Conservation (phyloP, 2,329 filamentous ascomycete genomes). For the Podosphaera aphanis region DNA sequence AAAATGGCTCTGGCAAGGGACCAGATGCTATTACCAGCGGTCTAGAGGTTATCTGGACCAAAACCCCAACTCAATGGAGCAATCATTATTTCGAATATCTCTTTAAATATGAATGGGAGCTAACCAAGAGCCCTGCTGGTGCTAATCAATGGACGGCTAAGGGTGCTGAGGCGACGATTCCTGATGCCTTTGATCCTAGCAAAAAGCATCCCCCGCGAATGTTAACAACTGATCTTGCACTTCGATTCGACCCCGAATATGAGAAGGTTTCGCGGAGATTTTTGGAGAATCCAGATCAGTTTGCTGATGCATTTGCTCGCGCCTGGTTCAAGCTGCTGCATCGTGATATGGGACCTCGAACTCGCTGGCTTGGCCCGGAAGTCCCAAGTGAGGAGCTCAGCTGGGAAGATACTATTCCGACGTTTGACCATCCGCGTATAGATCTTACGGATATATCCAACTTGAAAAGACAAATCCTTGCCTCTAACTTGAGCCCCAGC, state of each 20-base stretch:
- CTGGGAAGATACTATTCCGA: conserved; percentile 55
- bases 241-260: conserved; percentile 48
- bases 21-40: conserved; percentile 51
- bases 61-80: conserved; percentile 53
- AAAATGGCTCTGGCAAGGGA: conserved; percentile 40
- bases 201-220: conserved; percentile 57
- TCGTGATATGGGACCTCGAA: conserved; percentile 51
- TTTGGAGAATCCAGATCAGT: conserved; percentile 42
- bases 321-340: conserved; percentile 52
- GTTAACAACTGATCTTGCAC: conserved; percentile 51
- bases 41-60: conserved; percentile 60
- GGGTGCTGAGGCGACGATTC: conserved; percentile 40
- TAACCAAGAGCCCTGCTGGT: conserved; percentile 50
- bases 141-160: conserved; percentile 59
- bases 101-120: conserved; percentile 58
- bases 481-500: conserved; percentile 31
- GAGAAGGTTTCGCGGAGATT: conserved; percentile 54
- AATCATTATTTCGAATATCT: conserved; percentile 53
- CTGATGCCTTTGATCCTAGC: conserved; percentile 34
- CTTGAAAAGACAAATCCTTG: conserved; percentile 46
- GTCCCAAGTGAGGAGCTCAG: conserved; percentile 42
- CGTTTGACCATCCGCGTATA: conserved; percentile 31
- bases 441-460: conserved; percentile 36
- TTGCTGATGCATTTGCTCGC: conserved; percentile 43
- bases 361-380: conserved; percentile 53